Evolutionary conservation across 2,329 filamentous ascomycete species (phyloP).

Genomic region (Cladosporium phlei): DNA sequence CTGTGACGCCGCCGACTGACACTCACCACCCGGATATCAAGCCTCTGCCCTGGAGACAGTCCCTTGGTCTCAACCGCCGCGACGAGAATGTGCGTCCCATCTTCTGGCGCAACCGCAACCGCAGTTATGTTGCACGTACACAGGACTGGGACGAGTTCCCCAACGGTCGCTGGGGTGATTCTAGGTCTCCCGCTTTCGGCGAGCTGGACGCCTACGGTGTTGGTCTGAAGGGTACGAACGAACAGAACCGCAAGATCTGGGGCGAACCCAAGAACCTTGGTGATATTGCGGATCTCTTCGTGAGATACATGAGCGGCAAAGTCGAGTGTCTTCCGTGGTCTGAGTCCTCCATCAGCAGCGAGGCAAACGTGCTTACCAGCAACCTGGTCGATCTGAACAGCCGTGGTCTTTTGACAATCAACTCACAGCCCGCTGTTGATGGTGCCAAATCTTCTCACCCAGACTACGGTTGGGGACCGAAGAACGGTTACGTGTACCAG

Average conservation of each 20-base stretch:
- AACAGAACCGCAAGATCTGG: conserved; percentile 93
- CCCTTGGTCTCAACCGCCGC: conserved; percentile 78
- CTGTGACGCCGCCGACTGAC: conserved; percentile 76
- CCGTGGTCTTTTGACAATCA: conserved; percentile 87
- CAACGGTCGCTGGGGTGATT: conserved; percentile 97
- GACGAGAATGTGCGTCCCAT: conserved; percentile 96
- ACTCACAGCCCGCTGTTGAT: conserved; percentile 93
- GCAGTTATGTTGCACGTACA: conserved; percentile 90
- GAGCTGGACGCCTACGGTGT: conserved; percentile 93
- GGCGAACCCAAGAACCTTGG: conserved; percentile 74
- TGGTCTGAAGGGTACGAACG: conserved; percentile 87
- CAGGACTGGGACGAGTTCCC: conserved; percentile 99
- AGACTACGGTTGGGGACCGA: conserved; percentile 88
- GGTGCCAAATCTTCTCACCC: conserved; percentile 83
- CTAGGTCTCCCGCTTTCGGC: conserved; percentile 90
- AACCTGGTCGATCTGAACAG: conserved; percentile 77
- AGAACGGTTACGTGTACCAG: conserved; percentile 95
- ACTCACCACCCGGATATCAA: conserved; percentile 45
- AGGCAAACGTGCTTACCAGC: conserved; percentile 72
- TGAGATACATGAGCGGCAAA: conserved; percentile 76
- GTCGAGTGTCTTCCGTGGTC: conserved; percentile 89
- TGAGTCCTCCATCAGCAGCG: conserved; percentile 76
- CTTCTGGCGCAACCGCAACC: conserved; percentile 97
- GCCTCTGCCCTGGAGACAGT: conserved; percentile 93
- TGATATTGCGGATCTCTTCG: conserved; percentile 78